Evolutionary conservation across 1,139 yeast species (phyloP), one percentile per base, ranked within the genome.

Genomic region (Blastobotrys petasosporus): DNA sequence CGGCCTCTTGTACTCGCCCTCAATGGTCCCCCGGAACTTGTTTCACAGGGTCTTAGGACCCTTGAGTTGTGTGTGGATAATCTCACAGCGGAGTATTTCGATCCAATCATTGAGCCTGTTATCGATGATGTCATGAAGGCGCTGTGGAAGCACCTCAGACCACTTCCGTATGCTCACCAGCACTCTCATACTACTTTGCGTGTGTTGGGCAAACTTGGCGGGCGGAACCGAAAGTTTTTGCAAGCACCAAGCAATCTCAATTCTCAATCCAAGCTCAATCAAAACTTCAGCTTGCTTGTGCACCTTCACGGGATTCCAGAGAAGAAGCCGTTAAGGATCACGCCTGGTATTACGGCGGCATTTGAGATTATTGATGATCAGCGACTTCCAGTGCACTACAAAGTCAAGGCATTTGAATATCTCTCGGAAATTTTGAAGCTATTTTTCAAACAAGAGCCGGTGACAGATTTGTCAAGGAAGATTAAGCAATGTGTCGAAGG

Each of bases 21-120:
- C 50, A 85, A 86, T 60, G 96, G 96, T 0, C 75, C 90, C 1
- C 95, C 84, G 51, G 99, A 94, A 54, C 75, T 92, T 44, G 94
- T 90, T 1, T 82, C 92, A 48, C 98, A 92, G 66, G 98, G 98
- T 37, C 71, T 94, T 53, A 75, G 97, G 53, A 92, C 97, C 0
- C 75, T 94, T 49, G 99, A 94, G 59, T 73, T 92, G n/a, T 92
- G 98, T 60, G 96, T 94, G 25, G 99, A 94, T 60, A 94, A 94
- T 57, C 69, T 94, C 49, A 92, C 97, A 0, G 95, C 97, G 0
- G 95, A 90, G 58, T 94, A 88, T 64, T 88, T 94, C 63, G 98
- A 94, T 59, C 98, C 98, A 1, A 87, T 92, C 62, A 80, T 94
- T 51, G 97, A 88, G 58, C 97, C 98, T 0, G 97, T 88, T 1